phyloP scores from a whole-genome alignment of 148 eudicot species.

The Persicaria maculosa region DNA sequence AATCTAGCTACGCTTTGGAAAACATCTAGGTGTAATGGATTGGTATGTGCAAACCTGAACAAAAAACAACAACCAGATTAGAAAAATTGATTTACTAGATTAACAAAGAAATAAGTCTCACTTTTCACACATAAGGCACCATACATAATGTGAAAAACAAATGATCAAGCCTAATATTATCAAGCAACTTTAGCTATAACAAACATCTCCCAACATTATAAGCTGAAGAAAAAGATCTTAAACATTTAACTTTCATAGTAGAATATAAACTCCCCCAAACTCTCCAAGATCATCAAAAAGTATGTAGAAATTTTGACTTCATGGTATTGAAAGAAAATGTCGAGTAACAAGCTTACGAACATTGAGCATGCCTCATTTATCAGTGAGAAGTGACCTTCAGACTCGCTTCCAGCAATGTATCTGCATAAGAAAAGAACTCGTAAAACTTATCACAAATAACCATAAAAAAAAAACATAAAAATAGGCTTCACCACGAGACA shows the following conservation, averaged over 20 bases:
- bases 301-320: background rate
- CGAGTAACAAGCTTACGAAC: conserved; percentile 41
- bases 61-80: background rate
- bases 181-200: background rate
- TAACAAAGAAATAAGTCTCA: background rate
- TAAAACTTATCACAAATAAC: background rate
- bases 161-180: background rate
- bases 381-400: conserved; percentile 89
- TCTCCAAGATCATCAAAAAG: background rate
- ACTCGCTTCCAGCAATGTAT: conserved; percentile 80
- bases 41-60: conserved; percentile 96
- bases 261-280: background rate
- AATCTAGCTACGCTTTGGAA: conserved; percentile 75
- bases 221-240: background rate
- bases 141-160: background rate
- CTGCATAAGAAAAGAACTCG: conserved; percentile 41
- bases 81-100: background rate
- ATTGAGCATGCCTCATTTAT: conserved; percentile 95
- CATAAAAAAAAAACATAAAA: background rate
- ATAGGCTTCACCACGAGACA: background rate
- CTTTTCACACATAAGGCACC: background rate
- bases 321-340: background rate
- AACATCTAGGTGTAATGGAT: conserved; percentile 93
- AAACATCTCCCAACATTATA: background rate
- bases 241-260: background rate